Percentiles rank a stretch among this genome's conserved stretches.
These are phyloP conservation scores for Salicornia ramosissima DNA, from an alignment of 148 eudicot genomes.

Conservation along the genomic window DNA sequence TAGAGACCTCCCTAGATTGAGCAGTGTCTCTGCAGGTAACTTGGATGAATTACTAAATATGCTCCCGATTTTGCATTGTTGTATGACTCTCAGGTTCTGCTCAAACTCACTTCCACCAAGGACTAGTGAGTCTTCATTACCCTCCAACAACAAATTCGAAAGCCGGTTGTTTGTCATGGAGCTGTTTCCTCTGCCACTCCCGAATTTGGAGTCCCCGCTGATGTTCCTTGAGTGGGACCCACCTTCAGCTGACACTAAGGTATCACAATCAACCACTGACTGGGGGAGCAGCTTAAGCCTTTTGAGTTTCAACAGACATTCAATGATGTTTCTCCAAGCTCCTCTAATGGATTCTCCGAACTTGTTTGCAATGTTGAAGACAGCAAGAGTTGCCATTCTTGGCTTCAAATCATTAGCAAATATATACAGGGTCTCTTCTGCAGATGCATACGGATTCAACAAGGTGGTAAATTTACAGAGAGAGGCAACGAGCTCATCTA, in stretches of 20 bases:
- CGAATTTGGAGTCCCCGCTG: constrained; percentile 25
- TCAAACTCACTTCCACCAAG: constrained; percentile 85
- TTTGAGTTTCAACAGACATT: constrained; percentile 79
- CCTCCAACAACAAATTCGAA: constrained; percentile 62
- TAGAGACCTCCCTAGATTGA: constrained; percentile 74
- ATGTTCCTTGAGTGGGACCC: constrained; percentile 29
- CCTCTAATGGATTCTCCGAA: constrained; percentile 74
- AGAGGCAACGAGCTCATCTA: constrained; percentile 82
- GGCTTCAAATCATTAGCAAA: constrained; percentile 87
- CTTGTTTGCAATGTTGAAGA: constrained; percentile 73
- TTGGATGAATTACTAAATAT: constrained; percentile 65
- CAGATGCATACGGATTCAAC: constrained; percentile 84
- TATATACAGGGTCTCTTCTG: constrained; percentile 83
- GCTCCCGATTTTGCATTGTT: constrained; percentile 68
- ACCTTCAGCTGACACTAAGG: constrained; percentile 19
- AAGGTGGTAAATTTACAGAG: constrained; percentile 84
- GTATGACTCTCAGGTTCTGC: constrained; percentile 72
- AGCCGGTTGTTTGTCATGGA: constrained; percentile 47
- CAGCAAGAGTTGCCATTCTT: constrained; percentile 84
- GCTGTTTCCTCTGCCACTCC: constrained; percentile 24
- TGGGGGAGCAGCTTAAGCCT: constrained; percentile 79
- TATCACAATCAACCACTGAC: constrained; percentile 48
- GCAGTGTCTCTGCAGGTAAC: constrained; percentile 56
- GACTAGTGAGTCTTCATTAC: constrained; percentile 64
- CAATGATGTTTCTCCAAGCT: constrained; percentile 89